Base-by-base conservation (phyloP, 1,284 basidiomycete species). In the Exsudoporus floridanus region DNA sequence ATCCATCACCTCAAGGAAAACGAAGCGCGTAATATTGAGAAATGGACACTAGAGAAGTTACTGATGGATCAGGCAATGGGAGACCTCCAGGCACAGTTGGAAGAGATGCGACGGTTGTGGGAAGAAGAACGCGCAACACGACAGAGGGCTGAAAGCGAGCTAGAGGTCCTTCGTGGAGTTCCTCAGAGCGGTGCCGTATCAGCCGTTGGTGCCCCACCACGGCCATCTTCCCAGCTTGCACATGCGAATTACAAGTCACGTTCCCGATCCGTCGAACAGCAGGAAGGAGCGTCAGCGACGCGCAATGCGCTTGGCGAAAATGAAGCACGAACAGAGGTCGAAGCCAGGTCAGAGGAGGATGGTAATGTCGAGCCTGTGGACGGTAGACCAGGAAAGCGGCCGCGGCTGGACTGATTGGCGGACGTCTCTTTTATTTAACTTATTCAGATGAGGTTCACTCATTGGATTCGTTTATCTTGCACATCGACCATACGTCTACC, bases 31-130 rank as follows among this genome's bases (percentile, higher is more conserved):
- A 93, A 94, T 61, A 93, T 94, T 60, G 92, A 95, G 70, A 92
- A 91, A 67, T 94, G 92, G 92, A 93, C 92, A n/a, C 74, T 95
- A 35, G 92, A 95, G 74, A 94, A 94, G 73, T 70, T 94, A 39
- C 75, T 94, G 50, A 93, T 92, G 88, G 92, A 95, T 65, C 92
- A 94, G 71, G 90, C 88, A 3, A 91, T 91, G 88, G 87, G 88
- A 19, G 88, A 91, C 62, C 71, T 91, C 51, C 88, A 91, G 69
- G 80, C 83, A 23, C 88, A 90, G 65, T 74, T 90, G 10, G 88
- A 90, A 62, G 88, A 90, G 69, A 77, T 88, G 69, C 80, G 86
- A 60, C 74, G 84, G 21, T 61, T 84, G 63, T 88, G 86, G 83
- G 86, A 89, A 49, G 85, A 88, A 58, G 88, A 90, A 66, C 76